Evolutionary conservation across 371 early-diverging fungal species (phyloP).

Genomic region (Batrachochytrium dendrobatidis): DNA sequence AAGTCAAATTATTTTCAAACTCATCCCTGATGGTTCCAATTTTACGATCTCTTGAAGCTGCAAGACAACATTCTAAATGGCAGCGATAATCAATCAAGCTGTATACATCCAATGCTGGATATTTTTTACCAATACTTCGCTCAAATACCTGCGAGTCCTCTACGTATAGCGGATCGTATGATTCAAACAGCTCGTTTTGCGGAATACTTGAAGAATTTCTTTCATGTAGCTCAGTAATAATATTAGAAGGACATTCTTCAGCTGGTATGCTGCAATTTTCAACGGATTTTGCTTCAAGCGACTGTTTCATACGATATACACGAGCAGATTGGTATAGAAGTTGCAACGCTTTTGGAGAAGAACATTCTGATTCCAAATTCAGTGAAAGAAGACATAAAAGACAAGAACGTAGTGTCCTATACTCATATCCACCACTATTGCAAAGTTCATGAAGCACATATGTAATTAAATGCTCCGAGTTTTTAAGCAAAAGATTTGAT

Average conservation of each 20-base stretch:
- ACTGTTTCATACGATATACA: slow-evolving; percentile 1
- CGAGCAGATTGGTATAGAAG: slow-evolving; percentile 3
- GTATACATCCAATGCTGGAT: neutral
- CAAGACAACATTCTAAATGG: neutral
- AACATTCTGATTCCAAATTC: neutral
- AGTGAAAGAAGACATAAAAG: neutral
- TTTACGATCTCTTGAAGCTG: neutral
- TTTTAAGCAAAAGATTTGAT: no score
- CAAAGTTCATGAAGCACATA: neutral
- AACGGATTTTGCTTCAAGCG: neutral
- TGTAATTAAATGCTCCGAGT: neutral
- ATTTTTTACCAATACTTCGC: neutral
- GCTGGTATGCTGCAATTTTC: neutral
- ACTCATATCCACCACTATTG: neutral
- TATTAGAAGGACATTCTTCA: neutral
- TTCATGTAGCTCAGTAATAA: neutral
- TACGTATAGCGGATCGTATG: neutral
- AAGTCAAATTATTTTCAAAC: neutral
- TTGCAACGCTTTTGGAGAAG: neutral
- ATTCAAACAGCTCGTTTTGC: neutral
- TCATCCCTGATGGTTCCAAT: neutral
- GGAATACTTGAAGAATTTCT: neutral
- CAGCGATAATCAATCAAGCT: neutral
- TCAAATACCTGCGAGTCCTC: neutral
- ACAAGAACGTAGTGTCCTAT: neutral